Base-by-base conservation (phyloP, 2,329 filamentous ascomycete species). In the Ceratocystis destructans region DNA sequence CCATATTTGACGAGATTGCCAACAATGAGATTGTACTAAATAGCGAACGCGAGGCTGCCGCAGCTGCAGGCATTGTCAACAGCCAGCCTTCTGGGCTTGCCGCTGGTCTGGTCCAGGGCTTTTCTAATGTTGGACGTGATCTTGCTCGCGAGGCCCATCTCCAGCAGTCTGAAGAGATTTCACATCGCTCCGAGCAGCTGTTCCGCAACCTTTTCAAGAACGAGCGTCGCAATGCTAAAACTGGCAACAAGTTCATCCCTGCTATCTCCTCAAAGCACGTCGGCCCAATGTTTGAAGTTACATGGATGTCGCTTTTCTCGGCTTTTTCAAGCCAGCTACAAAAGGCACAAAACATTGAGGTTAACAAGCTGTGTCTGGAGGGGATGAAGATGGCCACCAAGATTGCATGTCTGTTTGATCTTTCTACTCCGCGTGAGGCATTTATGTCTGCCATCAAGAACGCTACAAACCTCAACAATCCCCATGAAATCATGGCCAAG, bases 271-370 rank as follows among this genome's bases (percentile, higher is more conserved):
- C 90, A 74, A 93, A 90, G 71, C 94, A 99, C 74, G 89, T 96
- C 62, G 94, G 94, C 0, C 91, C 94, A 0, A 99, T 99, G 94
- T 97, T 99, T 73, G 92, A 96, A 72, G 91, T 96, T 28, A 95
- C 91, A 0, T 99, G 94, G 94, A 99, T 97, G 93, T 96, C 93
- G 8, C 95, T 96, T 75, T 88, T 99, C 72, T 97, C 93, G 4
- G 92, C 92, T 0, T 82, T 99, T 31, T 96, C 93, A 1, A 92
- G 89, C 63, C 89, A 95, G 71, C 92, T 94, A 74, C 94, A 97
- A 71, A 92, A 96, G 73, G 88, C 90, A 0, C 89, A 96, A 71
- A 96, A 96, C 72, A 80, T 96, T 3, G 91, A 96, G 70, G 89
- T 94, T 17, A 92, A 96, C 74, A 90, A 87, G 73, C 77, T 96